These are phyloP conservation scores for Xylariales sp. DNA, from an alignment of 2,329 filamentous ascomycete species.

Conservation along the genomic window DNA sequence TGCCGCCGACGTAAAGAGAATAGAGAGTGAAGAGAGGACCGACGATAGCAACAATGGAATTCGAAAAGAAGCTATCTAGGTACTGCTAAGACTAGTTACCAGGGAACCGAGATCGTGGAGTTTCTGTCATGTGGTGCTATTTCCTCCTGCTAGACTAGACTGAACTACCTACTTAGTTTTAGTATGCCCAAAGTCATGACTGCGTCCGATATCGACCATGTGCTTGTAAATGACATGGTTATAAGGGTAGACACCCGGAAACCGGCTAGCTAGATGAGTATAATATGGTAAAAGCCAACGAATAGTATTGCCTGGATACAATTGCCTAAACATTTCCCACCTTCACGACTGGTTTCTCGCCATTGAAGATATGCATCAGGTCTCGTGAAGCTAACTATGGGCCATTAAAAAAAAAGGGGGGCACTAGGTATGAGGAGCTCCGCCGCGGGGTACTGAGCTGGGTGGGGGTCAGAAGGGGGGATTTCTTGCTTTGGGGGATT, in stretches of 20 bases:
- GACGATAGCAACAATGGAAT: no score
- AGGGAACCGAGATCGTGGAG: constrained; percentile 18
- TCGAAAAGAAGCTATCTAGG: neutral
- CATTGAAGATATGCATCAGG: neutral
- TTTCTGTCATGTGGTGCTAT: constrained; percentile 12
- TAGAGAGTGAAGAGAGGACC: no score
- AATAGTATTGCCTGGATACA: neutral
- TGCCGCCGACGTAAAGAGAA: no score
- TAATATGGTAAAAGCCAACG: neutral
- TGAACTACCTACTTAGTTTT: neutral
- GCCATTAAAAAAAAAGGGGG: constrained; percentile 1
- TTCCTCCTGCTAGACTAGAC: neutral
- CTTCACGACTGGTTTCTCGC: neutral
- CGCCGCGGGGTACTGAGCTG: constrained; percentile 20
- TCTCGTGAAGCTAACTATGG: neutral
- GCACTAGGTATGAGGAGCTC: constrained; percentile 2
- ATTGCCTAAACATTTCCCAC: neutral
- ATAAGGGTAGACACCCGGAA: neutral
- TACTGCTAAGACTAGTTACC: neutral
- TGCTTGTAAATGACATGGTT: neutral
- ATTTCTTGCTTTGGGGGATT: neutral
- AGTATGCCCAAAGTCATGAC: no score
- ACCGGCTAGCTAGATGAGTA: neutral
- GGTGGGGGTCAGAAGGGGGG: neutral
- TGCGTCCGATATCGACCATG: no score